Evolutionary conservation across 352 stramenopile species (phyloP), one percentile per base, ranked within the genome.

Genomic region (Globisporangium irregulare): DNA sequence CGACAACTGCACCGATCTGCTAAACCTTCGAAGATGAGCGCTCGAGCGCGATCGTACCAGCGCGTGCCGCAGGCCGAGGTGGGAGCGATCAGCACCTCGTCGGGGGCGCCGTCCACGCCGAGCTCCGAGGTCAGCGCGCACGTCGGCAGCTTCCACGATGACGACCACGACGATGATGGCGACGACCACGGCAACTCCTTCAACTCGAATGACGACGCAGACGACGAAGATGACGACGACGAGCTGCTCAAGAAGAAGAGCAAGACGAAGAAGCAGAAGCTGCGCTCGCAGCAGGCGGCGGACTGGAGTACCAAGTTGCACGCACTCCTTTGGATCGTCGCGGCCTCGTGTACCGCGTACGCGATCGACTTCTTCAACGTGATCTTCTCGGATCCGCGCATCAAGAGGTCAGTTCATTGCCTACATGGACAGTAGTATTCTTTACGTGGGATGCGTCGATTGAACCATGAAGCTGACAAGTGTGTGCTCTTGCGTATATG

Each of bases 281-380:
- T 71, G 66, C 79, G 80, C 3, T 81, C 81, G 27, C 75, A 81
- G 43, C 79, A 76, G 9, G 84, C 85, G 9, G 75, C 82, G 10
- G 63, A 70, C 14, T 87, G 84, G 76, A 95, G 84, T 73, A 93
- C 76, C 54, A 86, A 88, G 60, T 63, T 95, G 34, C 82, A 94
- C 60, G 87, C 87, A 50, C 72, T 89, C 27, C 67, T 95, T 43
- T 95, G 87, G 87, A 67, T 95, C 65, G 64, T 86, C 22, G 68
- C 74, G 9, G 82, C 87, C 0, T 79, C 65, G 12, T 70, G 73
- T 9, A 72, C 87, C 9, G 76, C 75, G 18, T 93, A 91, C 65
- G 83, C 76, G 38, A 80, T 87, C 61, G 84, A 94, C 65, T 89
- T 95, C 36, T 81, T 93, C 59, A 69, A 79, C 43, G 81, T 93